Evolutionary conservation across 306 rosid species (phyloP).

Genomic region (Quercus gilva): DNA sequence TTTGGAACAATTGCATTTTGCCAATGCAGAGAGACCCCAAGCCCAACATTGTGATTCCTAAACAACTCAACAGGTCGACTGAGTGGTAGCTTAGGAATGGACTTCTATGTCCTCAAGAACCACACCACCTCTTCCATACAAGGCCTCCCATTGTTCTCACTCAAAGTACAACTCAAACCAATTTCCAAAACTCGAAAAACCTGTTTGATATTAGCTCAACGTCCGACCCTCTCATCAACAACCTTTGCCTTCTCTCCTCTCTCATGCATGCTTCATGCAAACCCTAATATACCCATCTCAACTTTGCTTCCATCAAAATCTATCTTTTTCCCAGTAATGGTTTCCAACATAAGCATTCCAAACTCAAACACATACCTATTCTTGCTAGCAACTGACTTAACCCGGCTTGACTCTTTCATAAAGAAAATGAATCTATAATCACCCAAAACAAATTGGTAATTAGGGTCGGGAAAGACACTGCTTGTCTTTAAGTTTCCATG

Average conservation of each 20-base stretch:
- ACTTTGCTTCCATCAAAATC: not conserved
- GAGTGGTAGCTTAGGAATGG: not conserved
- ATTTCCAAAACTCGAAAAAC: not conserved
- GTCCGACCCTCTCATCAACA: not conserved
- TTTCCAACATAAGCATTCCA: constrained; percentile 1
- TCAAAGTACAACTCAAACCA: not conserved
- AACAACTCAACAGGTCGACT: not conserved
- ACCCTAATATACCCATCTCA: not conserved
- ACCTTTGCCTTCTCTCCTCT: not conserved
- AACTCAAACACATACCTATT: not conserved
- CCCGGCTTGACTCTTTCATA: not conserved
- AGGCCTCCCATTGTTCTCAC: not conserved
- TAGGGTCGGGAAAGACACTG: not conserved
- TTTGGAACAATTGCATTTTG: too few species aligned
- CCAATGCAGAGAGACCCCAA: too few species aligned
- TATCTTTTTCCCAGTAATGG: not conserved
- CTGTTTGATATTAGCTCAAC: not conserved
- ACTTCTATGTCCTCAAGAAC: not conserved
- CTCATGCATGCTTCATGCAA: not conserved
- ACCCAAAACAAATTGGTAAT: not conserved
- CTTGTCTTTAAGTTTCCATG: constrained; percentile 6
- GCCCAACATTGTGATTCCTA: not conserved
- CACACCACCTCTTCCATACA: constrained; percentile 12
- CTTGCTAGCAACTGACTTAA: not conserved
- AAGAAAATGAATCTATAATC: not conserved